A percentile compares a stretch with the other conserved stretches of the same genome.
Conservation (phyloP, 306 rosid genomes). For the Canavalia ensiformis region DNA sequence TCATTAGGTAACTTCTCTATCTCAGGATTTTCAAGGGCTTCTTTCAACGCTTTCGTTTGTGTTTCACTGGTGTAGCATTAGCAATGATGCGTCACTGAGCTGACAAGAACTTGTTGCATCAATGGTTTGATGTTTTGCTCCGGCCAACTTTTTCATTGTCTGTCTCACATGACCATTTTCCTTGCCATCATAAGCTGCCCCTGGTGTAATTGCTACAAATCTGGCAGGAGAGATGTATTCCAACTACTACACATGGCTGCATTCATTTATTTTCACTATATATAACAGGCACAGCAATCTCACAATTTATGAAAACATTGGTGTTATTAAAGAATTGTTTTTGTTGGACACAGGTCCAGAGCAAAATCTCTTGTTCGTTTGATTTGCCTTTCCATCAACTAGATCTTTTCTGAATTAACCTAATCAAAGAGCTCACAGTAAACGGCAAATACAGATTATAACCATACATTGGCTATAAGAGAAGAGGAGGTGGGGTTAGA, state of each 20-base stretch:
- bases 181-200: neutral
- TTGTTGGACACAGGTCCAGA: constrained; percentile 13
- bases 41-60: neutral
- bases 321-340: constrained; percentile 5
- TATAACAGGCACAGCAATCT: neutral
- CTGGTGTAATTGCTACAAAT: constrained; percentile 12
- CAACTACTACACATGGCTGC: neutral
- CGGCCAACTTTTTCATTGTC: constrained; percentile 22
- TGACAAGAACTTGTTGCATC: constrained; percentile 5
- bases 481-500: neutral
- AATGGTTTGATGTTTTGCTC: neutral
- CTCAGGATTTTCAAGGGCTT: neutral
- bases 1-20: constrained; percentile 5
- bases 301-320: constrained; percentile 31
- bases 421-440: constrained; percentile 41
- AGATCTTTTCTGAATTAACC: constrained; percentile 36
- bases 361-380: constrained; percentile 46
- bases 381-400: constrained; percentile 37
- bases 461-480: constrained; percentile 8
- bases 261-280: neutral
- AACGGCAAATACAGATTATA: constrained; percentile 37
- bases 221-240: constrained; percentile 13
- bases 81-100: neutral
- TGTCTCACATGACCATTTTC: neutral
- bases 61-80: neutral